Conservation (phyloP, 305 asterid genomes). For the Striga hermonthica region DNA sequence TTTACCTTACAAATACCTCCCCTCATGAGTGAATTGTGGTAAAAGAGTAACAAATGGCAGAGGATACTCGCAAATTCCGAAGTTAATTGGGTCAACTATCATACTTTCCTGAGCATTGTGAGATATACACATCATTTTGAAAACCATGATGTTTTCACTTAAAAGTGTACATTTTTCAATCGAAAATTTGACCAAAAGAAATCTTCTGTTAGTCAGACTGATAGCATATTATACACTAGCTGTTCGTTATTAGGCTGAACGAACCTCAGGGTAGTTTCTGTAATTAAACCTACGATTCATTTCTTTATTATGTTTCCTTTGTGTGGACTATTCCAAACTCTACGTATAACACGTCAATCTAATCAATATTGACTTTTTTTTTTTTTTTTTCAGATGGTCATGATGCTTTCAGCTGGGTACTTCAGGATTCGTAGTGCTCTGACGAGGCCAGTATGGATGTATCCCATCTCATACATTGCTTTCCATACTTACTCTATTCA, state of each 20-base stretch:
- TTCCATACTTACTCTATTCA: conserved; percentile 91
- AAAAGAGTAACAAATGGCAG: too few relatives aligned
- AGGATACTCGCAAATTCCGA: too few relatives aligned
- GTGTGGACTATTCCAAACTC: background rate
- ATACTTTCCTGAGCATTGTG: too few relatives aligned
- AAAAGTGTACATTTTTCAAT: too few relatives aligned
- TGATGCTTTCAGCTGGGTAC: conserved; percentile 94
- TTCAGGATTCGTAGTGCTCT: conserved; percentile 80
- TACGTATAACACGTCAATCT: background rate
- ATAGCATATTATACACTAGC: too few relatives aligned
- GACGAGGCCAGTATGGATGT: conserved; percentile 84
- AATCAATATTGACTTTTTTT: background rate
- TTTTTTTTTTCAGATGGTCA: conserved; percentile 55
- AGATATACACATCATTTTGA: too few relatives aligned
- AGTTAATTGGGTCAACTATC: too few relatives aligned
- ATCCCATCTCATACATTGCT: conserved; percentile 81
- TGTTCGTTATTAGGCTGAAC: background rate
- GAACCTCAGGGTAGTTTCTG: background rate
- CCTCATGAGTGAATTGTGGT: too few relatives aligned
- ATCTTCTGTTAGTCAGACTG: too few relatives aligned
- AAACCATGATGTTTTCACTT: too few relatives aligned
- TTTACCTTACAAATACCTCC: too few relatives aligned
- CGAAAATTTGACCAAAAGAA: too few relatives aligned
- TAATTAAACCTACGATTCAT: background rate
- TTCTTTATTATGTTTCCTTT: background rate